These are phyloP conservation scores for Metschnikowia anglica DNA, from an alignment of 805 yeast genomes.

Conservation along the genomic window DNA sequence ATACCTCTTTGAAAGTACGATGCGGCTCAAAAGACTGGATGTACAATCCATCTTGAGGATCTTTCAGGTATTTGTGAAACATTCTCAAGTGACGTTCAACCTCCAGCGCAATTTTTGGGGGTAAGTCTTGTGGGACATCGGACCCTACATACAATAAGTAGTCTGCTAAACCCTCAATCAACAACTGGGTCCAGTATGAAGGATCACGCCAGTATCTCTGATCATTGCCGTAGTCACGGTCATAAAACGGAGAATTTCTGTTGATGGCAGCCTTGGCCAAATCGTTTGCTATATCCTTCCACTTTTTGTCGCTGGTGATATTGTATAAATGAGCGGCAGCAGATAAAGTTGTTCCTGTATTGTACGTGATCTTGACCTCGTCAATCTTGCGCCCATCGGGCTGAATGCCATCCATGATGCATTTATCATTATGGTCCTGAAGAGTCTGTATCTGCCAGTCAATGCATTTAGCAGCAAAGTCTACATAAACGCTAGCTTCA, in stretches of 20 bases:
- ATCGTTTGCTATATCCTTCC: constrained; percentile 65
- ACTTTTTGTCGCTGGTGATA: constrained; percentile 80
- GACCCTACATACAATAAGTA: constrained; percentile 51
- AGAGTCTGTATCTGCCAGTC: constrained; percentile 56
- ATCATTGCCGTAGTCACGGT: constrained; percentile 57
- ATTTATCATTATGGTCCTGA: constrained; percentile 53
- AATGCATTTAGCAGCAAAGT: constrained; percentile 59
- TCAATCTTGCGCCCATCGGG: constrained; percentile 44
- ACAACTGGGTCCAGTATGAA: constrained; percentile 60
- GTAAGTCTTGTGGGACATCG: constrained; percentile 38
- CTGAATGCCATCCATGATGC: constrained; percentile 62
- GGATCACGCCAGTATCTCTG: constrained; percentile 65
- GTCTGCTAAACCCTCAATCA: constrained; percentile 68
- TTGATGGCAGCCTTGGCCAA: constrained; percentile 60
- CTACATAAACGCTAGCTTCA: constrained; percentile 47
- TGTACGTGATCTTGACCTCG: constrained; percentile 62
- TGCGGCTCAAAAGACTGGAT: constrained; percentile 60
- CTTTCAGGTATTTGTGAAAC: constrained; percentile 56
- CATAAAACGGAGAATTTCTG: constrained; percentile 55
- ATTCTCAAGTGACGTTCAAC: constrained; percentile 54
- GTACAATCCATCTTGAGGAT: constrained; percentile 59
- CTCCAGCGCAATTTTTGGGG: constrained; percentile 41
- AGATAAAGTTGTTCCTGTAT: constrained; percentile 63
- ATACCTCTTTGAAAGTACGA: constrained; percentile 48
- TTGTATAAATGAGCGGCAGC: constrained; percentile 82